Evolutionary conservation across 345 rosid genomes (phyloP).

Genomic region (Citrus australasica): DNA sequence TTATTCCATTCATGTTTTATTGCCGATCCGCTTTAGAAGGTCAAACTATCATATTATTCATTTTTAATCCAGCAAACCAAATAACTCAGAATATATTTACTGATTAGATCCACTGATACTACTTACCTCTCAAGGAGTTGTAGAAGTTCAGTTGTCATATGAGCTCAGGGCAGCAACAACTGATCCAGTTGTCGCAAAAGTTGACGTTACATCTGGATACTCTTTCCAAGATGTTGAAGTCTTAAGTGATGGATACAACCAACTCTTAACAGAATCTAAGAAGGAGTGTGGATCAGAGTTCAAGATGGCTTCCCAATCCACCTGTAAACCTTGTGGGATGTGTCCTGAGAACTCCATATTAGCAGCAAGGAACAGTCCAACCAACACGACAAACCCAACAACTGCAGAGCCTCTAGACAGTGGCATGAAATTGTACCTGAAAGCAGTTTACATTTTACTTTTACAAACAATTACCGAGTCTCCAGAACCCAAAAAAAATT

Average conservation of each 20-base stretch:
- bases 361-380: conserved; percentile 83
- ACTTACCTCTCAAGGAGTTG: conserved; percentile 27
- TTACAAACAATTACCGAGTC: not conserved
- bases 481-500: not conserved
- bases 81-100: not conserved
- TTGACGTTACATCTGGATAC: conserved; percentile 67
- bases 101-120: not conserved
- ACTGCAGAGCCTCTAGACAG: conserved; percentile 86
- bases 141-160: conserved; percentile 42
- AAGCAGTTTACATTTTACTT: not conserved
- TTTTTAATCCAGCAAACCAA: not conserved
- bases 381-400: conserved; percentile 73
- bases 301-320: conserved; percentile 97
- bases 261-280: conserved; percentile 57
- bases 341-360: conserved; percentile 76
- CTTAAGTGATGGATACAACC: conserved; percentile 78
- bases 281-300: conserved; percentile 58
- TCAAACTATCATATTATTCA: not conserved
- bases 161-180: conserved; percentile 79
- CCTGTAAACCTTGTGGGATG: conserved; percentile 73
- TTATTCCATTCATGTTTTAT: not conserved
- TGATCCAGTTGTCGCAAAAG: conserved; percentile 74
- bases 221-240: conserved; percentile 78
- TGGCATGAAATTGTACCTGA: conserved; percentile 98
- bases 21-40: not conserved